A percentile compares a stretch with the other conserved stretches of the same genome.
These are phyloP conservation scores for Trapa bicornis DNA, from an alignment of 345 rosid genomes.

Conservation along the genomic window DNA sequence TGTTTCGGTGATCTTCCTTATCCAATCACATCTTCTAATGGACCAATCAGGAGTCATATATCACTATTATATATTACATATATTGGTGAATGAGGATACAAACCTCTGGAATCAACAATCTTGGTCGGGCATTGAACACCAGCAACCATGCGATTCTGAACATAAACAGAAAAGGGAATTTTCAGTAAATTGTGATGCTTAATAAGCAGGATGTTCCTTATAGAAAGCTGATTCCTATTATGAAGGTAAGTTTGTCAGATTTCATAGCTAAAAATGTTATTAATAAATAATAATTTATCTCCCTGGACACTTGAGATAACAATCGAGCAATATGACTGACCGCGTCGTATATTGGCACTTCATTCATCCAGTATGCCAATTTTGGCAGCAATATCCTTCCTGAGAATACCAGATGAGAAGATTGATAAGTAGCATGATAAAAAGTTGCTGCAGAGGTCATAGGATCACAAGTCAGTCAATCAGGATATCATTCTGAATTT, in stretches of 20 bases:
- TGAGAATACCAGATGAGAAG: slow-evolving; percentile 19
- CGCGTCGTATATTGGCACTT: slow-evolving; percentile 60
- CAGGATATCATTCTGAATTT: neutral
- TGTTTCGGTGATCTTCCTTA: neutral
- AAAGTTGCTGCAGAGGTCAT: neutral
- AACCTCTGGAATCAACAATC: slow-evolving; percentile 4
- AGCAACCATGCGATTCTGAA: slow-evolving; percentile 6
- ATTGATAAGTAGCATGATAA: neutral
- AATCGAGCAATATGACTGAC: slow-evolving; percentile 19
- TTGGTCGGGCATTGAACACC: slow-evolving; percentile 6
- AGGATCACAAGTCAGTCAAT: neutral
- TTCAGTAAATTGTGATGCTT: neutral
- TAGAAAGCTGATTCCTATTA: neutral
- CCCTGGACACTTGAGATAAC: neutral
- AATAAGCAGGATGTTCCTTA: neutral
- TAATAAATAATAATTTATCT: neutral
- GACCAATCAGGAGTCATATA: neutral
- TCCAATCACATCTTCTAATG: neutral
- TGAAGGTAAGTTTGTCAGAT: neutral
- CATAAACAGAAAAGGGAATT: neutral
- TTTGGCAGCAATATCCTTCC: slow-evolving; percentile 68
- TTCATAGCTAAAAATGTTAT: neutral
- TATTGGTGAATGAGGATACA: neutral
- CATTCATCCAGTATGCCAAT: slow-evolving; percentile 76
- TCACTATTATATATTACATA: neutral